Evolutionary conservation across 331 rosid species (phyloP).

Genomic region (Phaseolus coccineus): DNA sequence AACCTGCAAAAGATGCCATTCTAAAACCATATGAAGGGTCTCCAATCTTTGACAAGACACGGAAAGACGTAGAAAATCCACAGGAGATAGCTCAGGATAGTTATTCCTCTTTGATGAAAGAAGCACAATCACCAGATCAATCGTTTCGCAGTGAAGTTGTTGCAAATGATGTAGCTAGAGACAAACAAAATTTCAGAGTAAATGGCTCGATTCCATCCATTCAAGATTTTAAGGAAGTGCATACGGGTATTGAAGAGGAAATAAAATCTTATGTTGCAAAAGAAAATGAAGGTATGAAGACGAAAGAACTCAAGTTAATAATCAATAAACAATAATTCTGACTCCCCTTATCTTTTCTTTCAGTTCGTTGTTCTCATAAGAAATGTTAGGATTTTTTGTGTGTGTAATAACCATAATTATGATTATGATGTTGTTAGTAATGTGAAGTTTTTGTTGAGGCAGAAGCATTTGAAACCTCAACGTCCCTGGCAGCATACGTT

Average conservation of each 20-base stretch:
- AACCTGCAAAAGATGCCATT: constrained; percentile 15
- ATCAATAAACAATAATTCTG: background rate
- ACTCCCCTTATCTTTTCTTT: background rate
- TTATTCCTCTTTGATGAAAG: constrained; percentile 31
- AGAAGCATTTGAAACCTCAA: constrained; percentile 27
- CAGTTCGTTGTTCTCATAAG: constrained; percentile 16
- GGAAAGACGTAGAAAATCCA: constrained; percentile 26
- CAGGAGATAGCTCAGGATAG: constrained; percentile 21
- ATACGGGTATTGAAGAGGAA: constrained; percentile 22
- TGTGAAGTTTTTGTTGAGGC: constrained; percentile 31
- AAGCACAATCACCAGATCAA: constrained; percentile 23
- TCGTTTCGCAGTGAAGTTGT: constrained; percentile 3
- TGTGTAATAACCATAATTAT: background rate
- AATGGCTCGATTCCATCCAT: constrained; percentile 29
- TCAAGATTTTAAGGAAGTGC: constrained; percentile 20
- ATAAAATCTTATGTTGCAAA: constrained; percentile 7
- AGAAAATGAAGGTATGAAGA: constrained; percentile 33
- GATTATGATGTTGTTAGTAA: constrained; percentile 23
- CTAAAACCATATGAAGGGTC: constrained; percentile 7
- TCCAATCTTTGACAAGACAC: constrained; percentile 16
- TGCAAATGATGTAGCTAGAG: constrained; percentile 29
- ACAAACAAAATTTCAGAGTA: constrained; percentile 11
- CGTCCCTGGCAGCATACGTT: constrained; percentile 11
- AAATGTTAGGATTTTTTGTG: background rate
- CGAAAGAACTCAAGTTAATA: background rate